These are phyloP conservation scores for Arachnopeziza araneosa DNA, from an alignment of 2,329 filamentous ascomycete species.

Conservation along the genomic window DNA sequence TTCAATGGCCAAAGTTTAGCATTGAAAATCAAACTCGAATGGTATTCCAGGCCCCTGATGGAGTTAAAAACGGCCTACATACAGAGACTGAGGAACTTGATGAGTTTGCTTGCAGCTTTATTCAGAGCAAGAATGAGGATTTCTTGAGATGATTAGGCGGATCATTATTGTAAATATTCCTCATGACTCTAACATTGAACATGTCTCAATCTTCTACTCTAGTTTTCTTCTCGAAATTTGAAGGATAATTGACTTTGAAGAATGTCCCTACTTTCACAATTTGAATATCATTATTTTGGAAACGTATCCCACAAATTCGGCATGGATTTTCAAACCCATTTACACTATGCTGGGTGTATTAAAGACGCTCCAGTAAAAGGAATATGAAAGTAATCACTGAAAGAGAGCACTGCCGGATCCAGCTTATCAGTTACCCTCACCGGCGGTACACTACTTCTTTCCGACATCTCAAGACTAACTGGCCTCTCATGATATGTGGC, in stretches of 20 bases:
- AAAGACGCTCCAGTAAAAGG: slow-evolving; percentile 1
- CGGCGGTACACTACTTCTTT: background rate
- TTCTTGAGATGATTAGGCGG: background rate
- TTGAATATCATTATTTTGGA: background rate
- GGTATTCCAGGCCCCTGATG: background rate
- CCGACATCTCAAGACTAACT: background rate
- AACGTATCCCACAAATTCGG: slow-evolving; percentile 8
- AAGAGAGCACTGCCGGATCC: slow-evolving; percentile 1
- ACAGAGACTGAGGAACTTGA: background rate
- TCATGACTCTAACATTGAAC: too few species aligned
- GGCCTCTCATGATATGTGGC: background rate
- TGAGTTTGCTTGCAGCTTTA: background rate
- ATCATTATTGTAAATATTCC: too few species aligned
- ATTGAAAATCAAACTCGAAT: background rate
- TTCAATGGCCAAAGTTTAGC: background rate
- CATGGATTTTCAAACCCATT: slow-evolving; percentile 8
- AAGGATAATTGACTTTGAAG: too few species aligned
- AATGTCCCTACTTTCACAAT: too few species aligned
- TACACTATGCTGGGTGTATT: slow-evolving; percentile 3
- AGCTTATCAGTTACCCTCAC: background rate
- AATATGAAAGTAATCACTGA: background rate
- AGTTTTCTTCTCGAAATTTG: too few species aligned
- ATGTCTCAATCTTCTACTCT: too few species aligned
- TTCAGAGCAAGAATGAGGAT: background rate
- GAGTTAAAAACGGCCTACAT: background rate